Base-by-base conservation (phyloP, 2,329 filamentous ascomycete species). In the Ophiostoma sp. region DNA sequence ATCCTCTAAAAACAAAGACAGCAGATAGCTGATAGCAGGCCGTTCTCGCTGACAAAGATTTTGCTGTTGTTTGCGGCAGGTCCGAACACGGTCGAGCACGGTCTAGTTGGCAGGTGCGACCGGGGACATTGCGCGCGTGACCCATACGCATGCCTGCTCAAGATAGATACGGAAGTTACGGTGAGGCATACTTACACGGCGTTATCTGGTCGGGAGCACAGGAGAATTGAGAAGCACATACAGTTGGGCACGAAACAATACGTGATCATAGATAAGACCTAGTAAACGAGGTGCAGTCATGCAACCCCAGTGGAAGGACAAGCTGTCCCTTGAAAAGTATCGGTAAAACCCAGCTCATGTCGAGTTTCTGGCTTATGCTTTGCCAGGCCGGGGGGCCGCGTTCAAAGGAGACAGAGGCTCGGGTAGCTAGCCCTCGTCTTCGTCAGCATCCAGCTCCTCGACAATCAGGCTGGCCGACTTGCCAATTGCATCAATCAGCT, bases 381-480 rank as follows among this genome's bases (percentile, higher is more conserved):
- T 6, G 23, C 52, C 23, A 27, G 10, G 52, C 23, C 8, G 17
- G 23, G 1, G n/a, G 27, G n/a, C 8, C 8, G 17, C 10, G n/a
- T 13, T 48, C 17, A 20, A 44, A 48, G 1, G 17, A 48, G 15
- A 13, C 20, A n/a, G 5, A 48, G 44, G 44, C 17, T 48, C 44
- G 10, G 10, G 52, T 20, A 39, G 4, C 62, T 65, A n/a, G 20
- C 35, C 35, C 35, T 68, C 60, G 8, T 48, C 57, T 3, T 52
- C 60, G 15, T 52, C 60, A 1, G 3, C 39, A 11, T 73, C 72
- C 0, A 73, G 2, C 71, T 85, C 85, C 81, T 99, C 95, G 15
- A 98, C 94, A 74, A 98, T 91, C 71, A 99, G 80, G 79, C 96
- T 97, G 3, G 90, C 93, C 73, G 92, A 94, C 74, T 89, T 84